Evolutionary conservation across 1,284 basidiomycete species (phyloP).

Genomic region (Gomphus bonarii): DNA sequence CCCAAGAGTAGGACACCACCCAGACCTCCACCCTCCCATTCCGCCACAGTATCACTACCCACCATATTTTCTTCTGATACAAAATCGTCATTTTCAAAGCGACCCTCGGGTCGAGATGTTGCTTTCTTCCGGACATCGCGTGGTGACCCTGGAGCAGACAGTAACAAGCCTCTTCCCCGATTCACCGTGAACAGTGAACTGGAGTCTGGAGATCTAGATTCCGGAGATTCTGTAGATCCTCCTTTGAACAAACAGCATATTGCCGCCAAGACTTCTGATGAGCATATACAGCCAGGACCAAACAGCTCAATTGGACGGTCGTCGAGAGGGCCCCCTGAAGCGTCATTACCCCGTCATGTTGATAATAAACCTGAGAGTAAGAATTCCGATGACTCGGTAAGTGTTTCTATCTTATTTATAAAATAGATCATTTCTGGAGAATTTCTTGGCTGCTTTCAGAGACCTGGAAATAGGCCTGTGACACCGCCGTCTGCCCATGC

Average conservation of each 20-base stretch:
- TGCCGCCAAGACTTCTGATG: background rate
- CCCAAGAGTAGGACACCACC: background rate
- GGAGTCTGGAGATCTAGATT: constrained; percentile 33
- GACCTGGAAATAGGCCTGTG: constrained; percentile 13
- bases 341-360: background rate
- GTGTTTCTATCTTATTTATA: constrained; percentile 16
- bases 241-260: background rate
- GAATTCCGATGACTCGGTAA: constrained; percentile 36
- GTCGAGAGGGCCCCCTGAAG: background rate
- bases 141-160: constrained; percentile 7
- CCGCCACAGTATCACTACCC: constrained; percentile 3
- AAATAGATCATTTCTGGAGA: background rate
- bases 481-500: constrained; percentile 13
- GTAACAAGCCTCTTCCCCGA: background rate
- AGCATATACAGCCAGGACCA: background rate
- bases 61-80: background rate
- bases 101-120: constrained; percentile 1
- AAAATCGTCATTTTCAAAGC: background rate
- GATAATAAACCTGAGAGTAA: constrained; percentile 32
- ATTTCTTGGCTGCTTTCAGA: background rate
- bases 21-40: background rate
- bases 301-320: background rate
- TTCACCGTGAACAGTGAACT: constrained; percentile 73
- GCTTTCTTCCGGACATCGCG: constrained; percentile 6
- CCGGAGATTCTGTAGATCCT: constrained; percentile 2